Percentiles rank a stretch among this genome's conserved stretches.
Evolutionary conservation across 352 stramenopile species (phyloP).

Genomic region (Phytopythium ostracodes): DNA sequence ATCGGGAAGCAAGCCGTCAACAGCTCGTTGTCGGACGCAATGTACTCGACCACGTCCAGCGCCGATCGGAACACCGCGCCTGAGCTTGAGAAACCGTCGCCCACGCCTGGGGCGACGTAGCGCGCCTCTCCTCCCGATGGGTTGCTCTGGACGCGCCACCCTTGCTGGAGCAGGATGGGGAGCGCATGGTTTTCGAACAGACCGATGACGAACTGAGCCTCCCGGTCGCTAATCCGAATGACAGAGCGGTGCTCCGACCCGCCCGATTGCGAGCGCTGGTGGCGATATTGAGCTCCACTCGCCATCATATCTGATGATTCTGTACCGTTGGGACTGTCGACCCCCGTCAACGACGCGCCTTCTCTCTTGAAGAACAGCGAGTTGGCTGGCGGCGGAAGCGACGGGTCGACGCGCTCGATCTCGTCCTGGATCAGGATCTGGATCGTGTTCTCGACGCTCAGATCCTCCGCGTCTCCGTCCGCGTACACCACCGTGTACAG

Average conservation of each 20-base stretch:
- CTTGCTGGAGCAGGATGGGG: conserved; percentile 52
- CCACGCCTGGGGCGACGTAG: conserved; percentile 17
- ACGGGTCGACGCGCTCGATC: conserved; percentile 72
- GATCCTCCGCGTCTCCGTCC: conserved; percentile 74
- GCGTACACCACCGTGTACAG: conserved; percentile 84
- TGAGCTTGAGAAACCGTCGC: conserved; percentile 28
- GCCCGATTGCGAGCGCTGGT: conserved; percentile 1
- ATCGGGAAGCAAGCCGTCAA: conserved; percentile 58
- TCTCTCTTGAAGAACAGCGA: conserved; percentile 27
- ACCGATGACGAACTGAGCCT: conserved; percentile 68
- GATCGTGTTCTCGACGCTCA: conserved; percentile 73
- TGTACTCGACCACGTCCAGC: conserved; percentile 72
- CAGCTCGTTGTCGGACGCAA: conserved; percentile 60
- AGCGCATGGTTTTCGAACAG: conserved; percentile 82
- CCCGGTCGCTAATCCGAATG: conserved; percentile 64
- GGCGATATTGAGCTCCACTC: background rate
- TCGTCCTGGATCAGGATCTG: conserved; percentile 85
- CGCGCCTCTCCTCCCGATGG: conserved; percentile 20
- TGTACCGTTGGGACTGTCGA: conserved; percentile 15
- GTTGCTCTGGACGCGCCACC: conserved; percentile 54
- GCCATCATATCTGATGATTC: conserved; percentile 26
- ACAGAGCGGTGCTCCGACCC: conserved; percentile 9
- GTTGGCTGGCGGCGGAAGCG: conserved; percentile 33
- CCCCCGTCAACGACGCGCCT: background rate
- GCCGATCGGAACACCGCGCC: conserved; percentile 53